Base-by-base conservation (phyloP, 768 basidiomycete species). In the Hemileccinum rubropunctum region DNA sequence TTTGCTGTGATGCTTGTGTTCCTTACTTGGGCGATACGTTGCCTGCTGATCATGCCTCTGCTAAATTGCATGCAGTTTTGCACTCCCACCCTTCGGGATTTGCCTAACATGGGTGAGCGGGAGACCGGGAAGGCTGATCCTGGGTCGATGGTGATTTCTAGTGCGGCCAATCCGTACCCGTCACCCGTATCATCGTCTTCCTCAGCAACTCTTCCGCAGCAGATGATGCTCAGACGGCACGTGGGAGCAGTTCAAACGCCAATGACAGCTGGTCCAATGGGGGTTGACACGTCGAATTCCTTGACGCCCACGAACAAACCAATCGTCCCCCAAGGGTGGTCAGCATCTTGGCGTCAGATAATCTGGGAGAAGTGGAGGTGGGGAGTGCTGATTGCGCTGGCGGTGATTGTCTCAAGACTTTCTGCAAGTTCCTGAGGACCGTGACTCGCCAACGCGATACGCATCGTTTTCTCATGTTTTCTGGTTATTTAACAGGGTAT, bases 81-180 rank as follows among this genome's bases (percentile, higher is more conserved):
- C 60, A 74, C 76, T 27, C 75, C 81, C 11, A 71, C 72, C 15
- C 76, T 81, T 62, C 82, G 76, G 39, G 84, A 94, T 61, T 69
- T 95, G 26, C 95, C 95, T 0, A 97, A 97, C 70, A 98, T 98
- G 95, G 93, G 87, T 18, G 78, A 88, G 67, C 82, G 78, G 57
- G 88, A 88, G 58, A 77, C 80, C 39, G 86, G 84, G 9, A 77
- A 74, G 46, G 61, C 78, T 6, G 65, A 62, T 60, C 33, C 40
- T 56, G 49, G 40, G 68, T 45, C 63, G 64, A 40, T 53, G 61
- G 48, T 50, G 56, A 53, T 53, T 54, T 35, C 42, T 48, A 52
- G 45, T 56, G 41, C 44, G 48, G 36, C 48, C 41, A 58, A 50
- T 56, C 48, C 51, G 39, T 59, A 42, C 35, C 41, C 49, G 28